These are phyloP conservation scores for Nitzschia palea DNA, from an alignment of 108 stramenopile genomes.

Conservation along the genomic window DNA sequence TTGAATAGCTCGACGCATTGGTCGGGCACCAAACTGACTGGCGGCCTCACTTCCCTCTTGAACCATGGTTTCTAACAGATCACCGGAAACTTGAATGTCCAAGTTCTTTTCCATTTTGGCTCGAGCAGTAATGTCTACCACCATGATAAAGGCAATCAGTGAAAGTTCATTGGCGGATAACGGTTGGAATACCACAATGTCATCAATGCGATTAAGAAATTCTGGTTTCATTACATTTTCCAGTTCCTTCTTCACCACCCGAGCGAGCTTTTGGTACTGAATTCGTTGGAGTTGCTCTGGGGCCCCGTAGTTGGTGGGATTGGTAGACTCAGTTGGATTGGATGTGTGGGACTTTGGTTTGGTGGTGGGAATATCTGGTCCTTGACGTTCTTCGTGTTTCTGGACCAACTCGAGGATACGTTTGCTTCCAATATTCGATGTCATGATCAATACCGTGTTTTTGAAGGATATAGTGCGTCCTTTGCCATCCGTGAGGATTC, in stretches of 20 bases:
- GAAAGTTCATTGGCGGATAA: constrained; percentile 76
- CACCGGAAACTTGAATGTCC: constrained; percentile 32
- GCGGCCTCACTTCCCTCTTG: constrained; percentile 53
- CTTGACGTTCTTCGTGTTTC: constrained; percentile 20
- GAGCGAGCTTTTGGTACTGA: constrained; percentile 52
- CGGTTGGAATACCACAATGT: constrained; percentile 89
- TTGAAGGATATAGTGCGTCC: constrained; percentile 95
- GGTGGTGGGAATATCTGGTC: constrained; percentile 5
- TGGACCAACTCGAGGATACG: constrained; percentile 51
- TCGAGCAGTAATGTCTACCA: constrained; percentile 51
- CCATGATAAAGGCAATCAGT: constrained; percentile 65
- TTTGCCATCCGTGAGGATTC: constrained; percentile 92
- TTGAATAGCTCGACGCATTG: constrained; percentile 68
- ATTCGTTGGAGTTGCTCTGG: constrained; percentile 19
- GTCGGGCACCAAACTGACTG: constrained; percentile 67
- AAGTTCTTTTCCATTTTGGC: constrained; percentile 51
- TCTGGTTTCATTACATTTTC: constrained; percentile 90
- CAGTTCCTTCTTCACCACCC: constrained; percentile 83
- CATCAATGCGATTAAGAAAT: constrained; percentile 94
- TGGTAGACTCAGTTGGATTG: too few relatives aligned
- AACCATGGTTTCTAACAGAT: constrained; percentile 46
- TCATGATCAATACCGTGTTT: constrained; percentile 94
- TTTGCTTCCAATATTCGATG: constrained; percentile 90
- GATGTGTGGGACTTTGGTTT: too few relatives aligned
- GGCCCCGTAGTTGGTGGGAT: too few relatives aligned